phyloP scores from a whole-genome alignment of 2,329 filamentous ascomycete species.

The Pseudonectria foliicola region DNA sequence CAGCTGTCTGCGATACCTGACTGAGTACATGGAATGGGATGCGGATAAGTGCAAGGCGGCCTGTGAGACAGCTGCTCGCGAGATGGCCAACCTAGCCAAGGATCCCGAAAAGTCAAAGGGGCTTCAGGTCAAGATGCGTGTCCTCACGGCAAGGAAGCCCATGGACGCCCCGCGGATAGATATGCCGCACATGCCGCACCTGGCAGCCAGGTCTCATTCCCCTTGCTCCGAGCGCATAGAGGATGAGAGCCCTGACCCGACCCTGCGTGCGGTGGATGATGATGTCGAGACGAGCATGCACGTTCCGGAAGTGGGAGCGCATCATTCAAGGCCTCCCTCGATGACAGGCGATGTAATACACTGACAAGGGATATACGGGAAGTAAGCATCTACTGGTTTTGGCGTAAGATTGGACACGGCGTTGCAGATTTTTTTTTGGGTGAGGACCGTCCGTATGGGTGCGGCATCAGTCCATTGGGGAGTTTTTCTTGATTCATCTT shows the following conservation, averaged over 20 bases:
- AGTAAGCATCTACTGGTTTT: too few relatives aligned
- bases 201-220: slow-evolving; percentile 11
- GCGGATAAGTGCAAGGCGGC: slow-evolving; percentile 39
- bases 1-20: slow-evolving; percentile 41
- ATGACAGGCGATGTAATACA: too few relatives aligned
- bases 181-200: slow-evolving; percentile 13
- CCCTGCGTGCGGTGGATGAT: slow-evolving; percentile 15
- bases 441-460: too few relatives aligned
- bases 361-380: too few relatives aligned
- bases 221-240: slow-evolving; percentile 10
- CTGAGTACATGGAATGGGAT: slow-evolving; percentile 46
- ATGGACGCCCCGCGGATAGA: slow-evolving; percentile 18
- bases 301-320: not conserved
- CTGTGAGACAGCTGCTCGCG: slow-evolving; percentile 40
- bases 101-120: slow-evolving; percentile 35
- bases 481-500: too few relatives aligned
- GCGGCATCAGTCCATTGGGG: too few relatives aligned
- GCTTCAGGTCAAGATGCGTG: slow-evolving; percentile 40
- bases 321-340: too few relatives aligned
- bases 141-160: slow-evolving; percentile 46
- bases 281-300: slow-evolving; percentile 4
- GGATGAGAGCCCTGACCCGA: slow-evolving; percentile 18
- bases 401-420: too few relatives aligned
- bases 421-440: too few relatives aligned
- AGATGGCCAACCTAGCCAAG: slow-evolving; percentile 42